Conservation (phyloP, 106 monocot species). For the Allium sativum region DNA sequence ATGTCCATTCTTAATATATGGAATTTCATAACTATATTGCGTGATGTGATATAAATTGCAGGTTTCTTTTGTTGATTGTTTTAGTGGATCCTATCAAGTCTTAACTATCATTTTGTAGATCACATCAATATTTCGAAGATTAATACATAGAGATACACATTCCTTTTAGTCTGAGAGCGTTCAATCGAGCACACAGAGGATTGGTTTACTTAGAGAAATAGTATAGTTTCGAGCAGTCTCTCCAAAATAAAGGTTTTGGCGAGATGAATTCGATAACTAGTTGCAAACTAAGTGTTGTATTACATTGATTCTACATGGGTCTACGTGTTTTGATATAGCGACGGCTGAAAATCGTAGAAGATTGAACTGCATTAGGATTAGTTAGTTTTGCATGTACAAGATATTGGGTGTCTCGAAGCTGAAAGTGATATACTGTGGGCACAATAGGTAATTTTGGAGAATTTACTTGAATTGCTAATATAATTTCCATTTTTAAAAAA, state of each 20-base stretch:
- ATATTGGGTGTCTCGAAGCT: neutral
- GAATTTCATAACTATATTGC: too few relatives aligned
- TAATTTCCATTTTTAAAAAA: constrained; percentile 3
- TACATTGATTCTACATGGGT: neutral
- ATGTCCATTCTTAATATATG: too few relatives aligned
- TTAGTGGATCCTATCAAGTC: too few relatives aligned
- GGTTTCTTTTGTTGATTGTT: too few relatives aligned
- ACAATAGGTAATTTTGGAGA: neutral
- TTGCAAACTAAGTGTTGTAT: neutral
- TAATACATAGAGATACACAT: too few relatives aligned
- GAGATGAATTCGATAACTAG: neutral
- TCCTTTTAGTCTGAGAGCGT: too few relatives aligned
- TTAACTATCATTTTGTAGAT: too few relatives aligned
- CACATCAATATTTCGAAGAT: too few relatives aligned
- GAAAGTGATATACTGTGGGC: too few relatives aligned
- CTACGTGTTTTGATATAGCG: neutral
- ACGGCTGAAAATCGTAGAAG: neutral
- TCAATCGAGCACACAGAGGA: too few relatives aligned
- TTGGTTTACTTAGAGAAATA: too few relatives aligned
- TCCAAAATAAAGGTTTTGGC: neutral
- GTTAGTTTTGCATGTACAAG: neutral
- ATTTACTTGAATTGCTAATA: neutral
- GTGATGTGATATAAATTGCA: too few relatives aligned
- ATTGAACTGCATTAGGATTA: neutral
- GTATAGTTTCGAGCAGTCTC: neutral